Evolutionary conservation across 495 filamentous ascomycete genomes (phyloP), one percentile per base, ranked within the genome.

Genomic region (Tuber aestivum): DNA sequence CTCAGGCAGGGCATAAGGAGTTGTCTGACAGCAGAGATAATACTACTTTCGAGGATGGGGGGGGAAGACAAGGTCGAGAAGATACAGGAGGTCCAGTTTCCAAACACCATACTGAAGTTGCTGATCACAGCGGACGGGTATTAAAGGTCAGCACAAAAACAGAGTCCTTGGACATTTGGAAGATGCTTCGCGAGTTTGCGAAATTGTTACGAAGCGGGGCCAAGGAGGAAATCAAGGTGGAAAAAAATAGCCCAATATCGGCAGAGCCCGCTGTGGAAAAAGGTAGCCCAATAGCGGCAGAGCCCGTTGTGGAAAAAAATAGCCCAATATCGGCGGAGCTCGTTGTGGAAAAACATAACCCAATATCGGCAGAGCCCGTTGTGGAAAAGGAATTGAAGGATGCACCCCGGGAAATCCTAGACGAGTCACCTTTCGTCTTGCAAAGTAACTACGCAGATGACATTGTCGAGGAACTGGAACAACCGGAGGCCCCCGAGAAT

Each of bases 391-490:
- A 14, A 8, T 65, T 65, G 56, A 65, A 65, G 27, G 56, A 35
- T 65, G 12, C 56, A 35, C 56, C 32, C 27, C 14, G 27, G 27
- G 56, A 65, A 65, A 35, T 20, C 27, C 56, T 4, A 32, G 56
- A 32, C 27, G 3, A 65, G 14, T 35, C 56, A 20, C 27, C 56
- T 32, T 65, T 65, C 32, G 56, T 65, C 56, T 65, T 65, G 27
- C 56, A 65, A 65, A 65, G 56, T 65, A 65, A n/a, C 56, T 65
- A 65, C 8, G 56, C 56, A 65, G 56, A 65, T 4, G 56, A 16
- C 27, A 35, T 32, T 18, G 32, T 65, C 16, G 56, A 35, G 56
- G 27, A 65, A 16, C 20, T 65, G 56, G 35, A 65, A 32, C 56
- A 65, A 35, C 27, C 56, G 16, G 56, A 65, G 27, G 10, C 14